Evolutionary conservation across 2,329 filamentous ascomycete genomes (phyloP).

Genomic region (Pestalotiopsis sp.): DNA sequence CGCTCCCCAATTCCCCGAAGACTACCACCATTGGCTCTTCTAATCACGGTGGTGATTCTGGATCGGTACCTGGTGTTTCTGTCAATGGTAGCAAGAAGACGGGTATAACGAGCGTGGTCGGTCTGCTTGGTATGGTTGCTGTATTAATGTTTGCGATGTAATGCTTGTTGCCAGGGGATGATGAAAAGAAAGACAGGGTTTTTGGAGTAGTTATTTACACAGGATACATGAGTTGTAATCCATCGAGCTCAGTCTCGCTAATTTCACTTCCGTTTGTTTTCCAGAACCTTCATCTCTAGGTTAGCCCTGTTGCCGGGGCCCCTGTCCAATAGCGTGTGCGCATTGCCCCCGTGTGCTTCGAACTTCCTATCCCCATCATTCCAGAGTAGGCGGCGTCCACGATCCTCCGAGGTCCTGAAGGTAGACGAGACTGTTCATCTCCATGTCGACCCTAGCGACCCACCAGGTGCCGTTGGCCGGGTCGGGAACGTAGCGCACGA

Average conservation of each 20-base stretch:
- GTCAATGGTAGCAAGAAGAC: background rate
- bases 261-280: background rate
- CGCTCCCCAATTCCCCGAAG: background rate
- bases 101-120: background rate
- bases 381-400: background rate
- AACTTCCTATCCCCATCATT: background rate
- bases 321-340: background rate
- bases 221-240: background rate
- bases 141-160: background rate
- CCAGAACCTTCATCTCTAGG: too few relatives aligned
- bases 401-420: background rate
- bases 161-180: background rate
- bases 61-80: background rate
- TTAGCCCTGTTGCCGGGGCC: too few relatives aligned
- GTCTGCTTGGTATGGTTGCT: background rate
- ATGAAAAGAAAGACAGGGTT: background rate
- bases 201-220: background rate
- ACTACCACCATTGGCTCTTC: background rate
- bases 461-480: background rate
- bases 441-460: background rate
- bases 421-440: background rate
- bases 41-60: background rate
- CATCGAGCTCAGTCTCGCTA: background rate
- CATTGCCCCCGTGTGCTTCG: background rate
- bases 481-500: background rate